Percentiles rank a stretch among this genome's conserved stretches.
Conservation (phyloP, 805 yeast species). For the Kuraishia molischiana region DNA sequence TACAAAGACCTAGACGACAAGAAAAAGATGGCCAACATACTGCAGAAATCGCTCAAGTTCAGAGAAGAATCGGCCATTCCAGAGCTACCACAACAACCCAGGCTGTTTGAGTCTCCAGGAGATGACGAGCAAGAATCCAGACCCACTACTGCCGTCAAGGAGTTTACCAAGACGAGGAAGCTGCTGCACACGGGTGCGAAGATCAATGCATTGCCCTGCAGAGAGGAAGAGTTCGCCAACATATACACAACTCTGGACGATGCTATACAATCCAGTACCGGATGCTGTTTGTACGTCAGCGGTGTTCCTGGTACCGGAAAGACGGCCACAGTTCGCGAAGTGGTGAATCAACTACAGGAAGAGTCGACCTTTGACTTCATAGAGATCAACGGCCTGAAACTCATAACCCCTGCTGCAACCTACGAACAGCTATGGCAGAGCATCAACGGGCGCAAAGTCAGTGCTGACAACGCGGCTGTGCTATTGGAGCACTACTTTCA, state of each 20-base stretch:
- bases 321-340: conserved; percentile 88
- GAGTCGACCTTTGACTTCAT: conserved; percentile 48
- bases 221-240: conserved; percentile 74
- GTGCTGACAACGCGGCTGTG: conserved; percentile 55
- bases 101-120: background rate
- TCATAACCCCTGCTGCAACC: conserved; percentile 69
- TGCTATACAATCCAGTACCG: conserved; percentile 60
- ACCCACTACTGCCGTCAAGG: background rate
- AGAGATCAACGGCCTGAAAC: conserved; percentile 87
- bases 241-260: conserved; percentile 60
- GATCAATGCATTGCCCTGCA: conserved; percentile 59
- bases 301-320: conserved; percentile 99
- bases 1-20: background rate
- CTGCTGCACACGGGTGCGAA: conserved; percentile 27
- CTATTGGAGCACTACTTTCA: conserved; percentile 65
- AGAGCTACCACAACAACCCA: background rate
- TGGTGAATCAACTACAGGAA: conserved; percentile 51
- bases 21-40: background rate
- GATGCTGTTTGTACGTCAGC: conserved; percentile 81
- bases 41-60: background rate
- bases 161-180: conserved; percentile 26
- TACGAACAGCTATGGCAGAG: conserved; percentile 80
- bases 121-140: background rate
- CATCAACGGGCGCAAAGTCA: conserved; percentile 47
- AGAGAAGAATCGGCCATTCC: background rate